Evolutionary conservation across 2,329 filamentous ascomycete genomes (phyloP).

Genomic region (Plectosphaerella plurivora): DNA sequence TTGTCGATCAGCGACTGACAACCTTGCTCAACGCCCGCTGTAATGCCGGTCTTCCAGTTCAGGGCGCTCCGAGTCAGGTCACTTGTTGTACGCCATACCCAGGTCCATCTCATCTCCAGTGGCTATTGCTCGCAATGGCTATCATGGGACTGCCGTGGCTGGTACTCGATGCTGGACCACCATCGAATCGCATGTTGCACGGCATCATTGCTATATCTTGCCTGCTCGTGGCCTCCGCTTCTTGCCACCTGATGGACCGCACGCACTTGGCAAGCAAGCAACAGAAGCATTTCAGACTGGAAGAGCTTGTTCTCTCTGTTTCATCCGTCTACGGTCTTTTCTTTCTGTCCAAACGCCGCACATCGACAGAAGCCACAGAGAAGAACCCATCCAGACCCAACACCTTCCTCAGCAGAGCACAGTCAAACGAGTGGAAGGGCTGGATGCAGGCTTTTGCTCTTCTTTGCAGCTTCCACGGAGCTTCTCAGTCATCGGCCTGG

Average conservation of each 20-base stretch:
- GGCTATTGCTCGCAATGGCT: slow-evolving; percentile 14
- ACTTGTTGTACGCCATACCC: slow-evolving; percentile 50
- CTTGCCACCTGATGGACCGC: slow-evolving; percentile 50
- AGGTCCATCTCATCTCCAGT: slow-evolving; percentile 14
- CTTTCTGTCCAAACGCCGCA: neutral
- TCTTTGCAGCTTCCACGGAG: slow-evolving; percentile 53
- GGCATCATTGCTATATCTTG: slow-evolving; percentile 22
- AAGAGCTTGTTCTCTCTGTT: slow-evolving; percentile 15
- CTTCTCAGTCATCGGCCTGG: slow-evolving; percentile 40
- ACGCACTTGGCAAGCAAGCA: slow-evolving; percentile 48
- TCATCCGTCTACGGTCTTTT: slow-evolving; percentile 19
- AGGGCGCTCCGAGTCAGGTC: slow-evolving; percentile 37
- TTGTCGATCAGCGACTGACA: slow-evolving; percentile 38
- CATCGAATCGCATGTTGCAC: slow-evolving; percentile 5
- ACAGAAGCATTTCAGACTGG: slow-evolving; percentile 36
- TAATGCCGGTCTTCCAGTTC: slow-evolving; percentile 30
- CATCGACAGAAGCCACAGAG: neutral
- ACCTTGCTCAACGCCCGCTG: slow-evolving; percentile 51
- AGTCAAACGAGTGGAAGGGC: slow-evolving; percentile 64
- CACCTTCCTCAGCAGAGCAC: slow-evolving; percentile 40
- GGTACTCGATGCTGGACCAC: slow-evolving; percentile 9
- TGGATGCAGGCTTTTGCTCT: slow-evolving; percentile 54
- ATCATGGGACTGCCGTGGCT: slow-evolving; percentile 8
- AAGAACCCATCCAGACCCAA: slow-evolving; percentile 1
- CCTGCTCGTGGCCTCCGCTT: slow-evolving; percentile 20